These are phyloP conservation scores for Xylaria intraflava DNA, from an alignment of 495 filamentous ascomycete genomes.

Conservation along the genomic window DNA sequence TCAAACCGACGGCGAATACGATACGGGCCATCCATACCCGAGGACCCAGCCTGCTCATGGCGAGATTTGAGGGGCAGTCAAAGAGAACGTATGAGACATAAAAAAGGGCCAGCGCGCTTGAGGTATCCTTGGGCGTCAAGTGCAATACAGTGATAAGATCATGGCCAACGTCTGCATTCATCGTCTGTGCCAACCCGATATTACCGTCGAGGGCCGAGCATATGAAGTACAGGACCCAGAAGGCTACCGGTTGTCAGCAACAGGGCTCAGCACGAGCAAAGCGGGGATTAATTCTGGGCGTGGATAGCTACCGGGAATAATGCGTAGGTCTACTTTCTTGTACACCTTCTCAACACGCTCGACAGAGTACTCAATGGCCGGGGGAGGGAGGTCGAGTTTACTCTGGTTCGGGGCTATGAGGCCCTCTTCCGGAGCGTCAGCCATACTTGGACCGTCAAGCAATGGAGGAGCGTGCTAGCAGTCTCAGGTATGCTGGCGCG, in stretches of 20 bases:
- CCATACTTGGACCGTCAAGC: conserved; percentile 46
- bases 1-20: conserved; percentile 77
- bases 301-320: conserved; percentile 58
- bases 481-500: conserved; percentile 8
- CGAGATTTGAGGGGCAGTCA: conserved; percentile 80
- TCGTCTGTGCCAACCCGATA: conserved; percentile 84
- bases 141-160: conserved; percentile 61
- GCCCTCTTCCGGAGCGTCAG: conserved; percentile 23
- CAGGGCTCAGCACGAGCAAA: background rate
- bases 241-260: conserved; percentile 42
- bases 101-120: conserved; percentile 77
- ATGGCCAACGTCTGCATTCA: conserved; percentile 64
- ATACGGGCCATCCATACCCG: conserved; percentile 92
- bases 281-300: background rate
- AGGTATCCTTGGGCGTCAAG: conserved; percentile 66
- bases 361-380: conserved; percentile 39
- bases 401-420: conserved; percentile 22
- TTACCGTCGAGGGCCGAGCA: conserved; percentile 88
- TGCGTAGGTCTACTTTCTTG: conserved; percentile 74
- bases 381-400: conserved; percentile 9
- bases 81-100: conserved; percentile 88
- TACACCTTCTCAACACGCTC: conserved; percentile 59
- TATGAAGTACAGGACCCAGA: conserved; percentile 91
- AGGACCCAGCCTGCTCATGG: conserved; percentile 80
- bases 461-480: conserved; percentile 36